Conservation (phyloP, 2,329 filamentous ascomycete genomes). For the Cercospora sp. region DNA sequence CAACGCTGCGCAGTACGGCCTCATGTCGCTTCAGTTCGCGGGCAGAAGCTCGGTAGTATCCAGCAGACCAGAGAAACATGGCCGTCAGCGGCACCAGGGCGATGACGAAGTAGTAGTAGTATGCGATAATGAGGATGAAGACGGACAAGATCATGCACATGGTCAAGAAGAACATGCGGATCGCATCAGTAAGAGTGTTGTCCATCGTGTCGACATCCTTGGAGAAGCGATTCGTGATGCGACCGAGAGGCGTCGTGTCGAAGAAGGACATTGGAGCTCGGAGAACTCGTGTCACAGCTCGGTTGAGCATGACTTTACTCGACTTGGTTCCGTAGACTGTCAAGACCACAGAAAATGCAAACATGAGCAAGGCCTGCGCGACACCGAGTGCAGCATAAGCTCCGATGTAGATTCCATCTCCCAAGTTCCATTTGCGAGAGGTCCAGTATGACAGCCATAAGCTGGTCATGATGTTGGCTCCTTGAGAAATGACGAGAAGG, state of each 20-base stretch:
- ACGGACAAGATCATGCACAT: conserved; percentile 79
- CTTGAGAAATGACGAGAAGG: conserved; percentile 72
- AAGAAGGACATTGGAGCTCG: conserved; percentile 83
- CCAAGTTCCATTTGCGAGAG: conserved; percentile 69
- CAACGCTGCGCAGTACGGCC: conserved; percentile 78
- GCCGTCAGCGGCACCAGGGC: conserved; percentile 69
- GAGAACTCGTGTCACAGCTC: conserved; percentile 74
- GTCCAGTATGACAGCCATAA: conserved; percentile 96
- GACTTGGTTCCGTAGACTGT: conserved; percentile 78
- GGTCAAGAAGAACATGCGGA: conserved; percentile 90
- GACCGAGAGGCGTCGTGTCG: conserved; percentile 90
- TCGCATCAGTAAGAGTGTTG: conserved; percentile 78
- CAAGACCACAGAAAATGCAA: conserved; percentile 74
- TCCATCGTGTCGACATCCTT: conserved; percentile 97
- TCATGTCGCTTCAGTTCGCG: conserved; percentile 95
- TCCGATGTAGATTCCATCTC: conserved; percentile 63
- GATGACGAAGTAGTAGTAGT: conserved; percentile 84
- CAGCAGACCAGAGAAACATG: conserved; percentile 77
- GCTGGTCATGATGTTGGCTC: conserved; percentile 81
- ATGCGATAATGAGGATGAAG: conserved; percentile 89
- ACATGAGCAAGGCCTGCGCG: conserved; percentile 72
- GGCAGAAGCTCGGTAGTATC: conserved; percentile 87
- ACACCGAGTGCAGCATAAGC: conserved; percentile 71
- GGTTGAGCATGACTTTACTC: conserved; percentile 77
- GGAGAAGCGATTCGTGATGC: conserved; percentile 95